A percentile compares a stretch with the other conserved stretches of the same genome.
Conservation (phyloP, 495 filamentous ascomycete species). For the Tuber melanosporum region DNA sequence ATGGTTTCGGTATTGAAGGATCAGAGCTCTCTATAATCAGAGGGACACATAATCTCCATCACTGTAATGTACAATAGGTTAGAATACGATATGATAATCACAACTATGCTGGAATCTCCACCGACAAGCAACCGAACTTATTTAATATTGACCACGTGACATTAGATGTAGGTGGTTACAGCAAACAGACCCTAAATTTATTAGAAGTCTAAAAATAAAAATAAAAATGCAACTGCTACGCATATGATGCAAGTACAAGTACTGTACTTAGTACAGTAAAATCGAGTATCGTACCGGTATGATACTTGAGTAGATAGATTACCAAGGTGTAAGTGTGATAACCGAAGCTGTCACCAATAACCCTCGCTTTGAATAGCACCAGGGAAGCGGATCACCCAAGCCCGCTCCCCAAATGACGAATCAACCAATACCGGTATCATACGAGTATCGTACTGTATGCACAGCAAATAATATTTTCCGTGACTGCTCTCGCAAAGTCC, state of each 20-base stretch:
- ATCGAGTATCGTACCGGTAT: background rate
- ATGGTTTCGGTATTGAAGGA: background rate
- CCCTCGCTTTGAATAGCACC: background rate
- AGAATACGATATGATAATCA: background rate
- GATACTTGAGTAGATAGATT: too few relatives aligned
- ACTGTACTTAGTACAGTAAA: background rate
- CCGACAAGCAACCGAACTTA: background rate
- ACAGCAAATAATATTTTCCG: background rate
- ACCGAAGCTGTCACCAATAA: background rate
- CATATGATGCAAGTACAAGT: background rate
- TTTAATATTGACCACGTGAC: background rate
- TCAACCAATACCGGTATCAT: too few relatives aligned
- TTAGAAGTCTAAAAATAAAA: background rate
- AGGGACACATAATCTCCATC: background rate
- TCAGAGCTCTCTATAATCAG: background rate
- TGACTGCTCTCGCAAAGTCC: background rate
- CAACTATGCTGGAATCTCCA: background rate
- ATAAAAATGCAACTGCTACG: background rate
- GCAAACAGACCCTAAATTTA: background rate
- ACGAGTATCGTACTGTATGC: too few relatives aligned
- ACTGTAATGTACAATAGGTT: background rate
- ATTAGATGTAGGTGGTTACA: background rate
- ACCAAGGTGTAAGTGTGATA: background rate
- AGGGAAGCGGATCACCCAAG: background rate
- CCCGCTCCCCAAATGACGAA: too few relatives aligned